phyloP scores from a whole-genome alignment of 306 rosid genomes.

The Fragaria ananassa region DNA sequence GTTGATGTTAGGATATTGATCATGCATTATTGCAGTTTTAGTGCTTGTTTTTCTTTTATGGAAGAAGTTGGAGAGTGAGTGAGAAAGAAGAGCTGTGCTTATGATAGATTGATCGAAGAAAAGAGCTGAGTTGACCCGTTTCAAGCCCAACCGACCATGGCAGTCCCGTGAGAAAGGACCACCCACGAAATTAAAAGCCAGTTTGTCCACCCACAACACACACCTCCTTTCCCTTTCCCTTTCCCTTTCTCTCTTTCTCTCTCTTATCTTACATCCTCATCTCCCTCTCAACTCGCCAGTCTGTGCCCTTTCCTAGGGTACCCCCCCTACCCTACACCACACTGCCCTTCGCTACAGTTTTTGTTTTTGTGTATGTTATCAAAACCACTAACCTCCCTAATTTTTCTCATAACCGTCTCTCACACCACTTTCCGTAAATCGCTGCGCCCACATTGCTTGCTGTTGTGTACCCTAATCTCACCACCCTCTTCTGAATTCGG shows the following conservation, averaged over 20 bases:
- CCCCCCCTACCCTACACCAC: constrained; percentile 18
- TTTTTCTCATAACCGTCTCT: constrained; percentile 16
- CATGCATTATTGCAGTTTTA: background rate
- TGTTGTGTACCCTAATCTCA: background rate
- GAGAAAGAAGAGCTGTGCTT: constrained; percentile 10
- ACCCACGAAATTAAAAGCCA: constrained; percentile 31
- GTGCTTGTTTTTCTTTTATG: background rate
- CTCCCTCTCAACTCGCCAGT: constrained; percentile 24
- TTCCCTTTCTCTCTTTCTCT: background rate
- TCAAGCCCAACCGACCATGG: constrained; percentile 85
- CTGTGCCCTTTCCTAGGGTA: constrained; percentile 54
- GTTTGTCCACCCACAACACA: constrained; percentile 41
- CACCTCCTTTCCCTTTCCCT: background rate
- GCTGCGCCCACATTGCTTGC: constrained; percentile 10
- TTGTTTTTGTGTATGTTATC: constrained; percentile 24
- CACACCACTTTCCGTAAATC: constrained; percentile 26
- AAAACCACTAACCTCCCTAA: constrained; percentile 32
- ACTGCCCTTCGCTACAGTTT: constrained; percentile 12
- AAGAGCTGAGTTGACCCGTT: constrained; percentile 47
- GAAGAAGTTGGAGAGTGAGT: background rate
- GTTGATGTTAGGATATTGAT: constrained; percentile 16
- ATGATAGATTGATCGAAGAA: too few relatives aligned
- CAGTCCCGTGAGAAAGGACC: constrained; percentile 84
- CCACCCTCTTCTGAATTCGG: constrained; percentile 41
- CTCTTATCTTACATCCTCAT: constrained; percentile 41